These are phyloP conservation scores for Symmetrospora coprosmae DNA, from an alignment of 768 basidiomycete species.

Conservation along the genomic window DNA sequence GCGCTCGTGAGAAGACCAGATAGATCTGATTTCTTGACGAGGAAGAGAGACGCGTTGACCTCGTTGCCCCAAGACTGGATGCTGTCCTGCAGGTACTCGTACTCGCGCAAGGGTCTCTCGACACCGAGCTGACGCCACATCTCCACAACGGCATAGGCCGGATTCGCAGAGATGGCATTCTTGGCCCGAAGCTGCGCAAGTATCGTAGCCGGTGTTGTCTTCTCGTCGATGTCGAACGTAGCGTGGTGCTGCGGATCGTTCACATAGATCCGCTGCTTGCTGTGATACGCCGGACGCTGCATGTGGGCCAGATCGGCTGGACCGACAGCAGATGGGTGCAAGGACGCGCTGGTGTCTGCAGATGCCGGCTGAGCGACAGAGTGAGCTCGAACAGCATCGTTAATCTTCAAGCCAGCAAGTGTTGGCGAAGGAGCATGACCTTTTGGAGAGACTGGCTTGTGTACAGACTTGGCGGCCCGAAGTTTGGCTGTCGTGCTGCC, in stretches of 20 bases:
- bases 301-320: background rate
- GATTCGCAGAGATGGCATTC: slow-evolving; percentile 44
- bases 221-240: slow-evolving; percentile 53
- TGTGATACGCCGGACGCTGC: background rate
- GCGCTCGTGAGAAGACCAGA: background rate
- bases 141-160: slow-evolving; percentile 78
- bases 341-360: background rate
- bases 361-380: background rate
- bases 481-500: background rate
- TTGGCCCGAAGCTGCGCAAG: slow-evolving; percentile 51
- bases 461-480: background rate
- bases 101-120: slow-evolving; percentile 82
- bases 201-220: slow-evolving; percentile 60
- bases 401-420: no score
- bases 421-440: no score
- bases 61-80: slow-evolving; percentile 78
- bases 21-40: slow-evolving; percentile 39
- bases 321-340: background rate
- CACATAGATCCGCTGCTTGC: slow-evolving; percentile 50
- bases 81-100: slow-evolving; percentile 65
- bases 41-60: slow-evolving; percentile 38
- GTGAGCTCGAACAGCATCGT: no score
- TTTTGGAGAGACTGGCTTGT: background rate
- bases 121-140: slow-evolving; percentile 80
- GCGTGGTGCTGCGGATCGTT: slow-evolving; percentile 61